Conservation (phyloP, 179 eudicot species). For the Patellifolia procumbens region DNA sequence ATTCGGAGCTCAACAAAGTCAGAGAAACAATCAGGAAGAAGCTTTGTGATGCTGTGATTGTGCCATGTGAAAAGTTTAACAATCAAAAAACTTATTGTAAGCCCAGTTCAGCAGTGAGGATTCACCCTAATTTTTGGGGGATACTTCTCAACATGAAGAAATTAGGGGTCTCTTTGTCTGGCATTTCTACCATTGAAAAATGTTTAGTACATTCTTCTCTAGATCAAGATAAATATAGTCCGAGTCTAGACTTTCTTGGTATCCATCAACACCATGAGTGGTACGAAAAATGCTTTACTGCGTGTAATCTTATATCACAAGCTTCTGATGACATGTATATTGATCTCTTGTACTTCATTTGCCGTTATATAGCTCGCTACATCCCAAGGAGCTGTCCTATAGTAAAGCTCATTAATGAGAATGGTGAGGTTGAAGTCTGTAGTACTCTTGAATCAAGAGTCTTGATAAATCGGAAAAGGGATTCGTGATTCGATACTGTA, state of each 20-base stretch:
- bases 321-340: constrained; percentile 28
- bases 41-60: constrained; percentile 19
- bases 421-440: constrained; percentile 6
- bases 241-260: constrained; percentile 34
- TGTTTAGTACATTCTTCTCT: constrained; percentile 27
- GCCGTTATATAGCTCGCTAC: not conserved
- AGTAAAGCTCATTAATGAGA: constrained; percentile 26
- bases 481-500: constrained; percentile 8
- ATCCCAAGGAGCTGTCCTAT: constrained; percentile 1
- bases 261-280: constrained; percentile 16
- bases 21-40: constrained; percentile 29
- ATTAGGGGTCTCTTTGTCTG: constrained; percentile 17
- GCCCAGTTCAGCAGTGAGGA: constrained; percentile 28
- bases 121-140: constrained; percentile 29
- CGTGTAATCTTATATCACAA: constrained; percentile 29
- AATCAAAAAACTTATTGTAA: constrained; percentile 22
- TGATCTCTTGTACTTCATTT: constrained; percentile 33
- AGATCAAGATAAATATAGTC: constrained; percentile 27
- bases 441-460: too few relatives aligned
- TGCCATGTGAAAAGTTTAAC: constrained; percentile 38
- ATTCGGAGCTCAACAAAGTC: constrained; percentile 33
- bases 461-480: not conserved
- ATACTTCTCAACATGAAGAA: constrained; percentile 28
- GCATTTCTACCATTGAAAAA: constrained; percentile 19
- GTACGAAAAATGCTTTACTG: constrained; percentile 30